Conservation (phyloP, 495 filamentous ascomycete genomes). For the Echria macrotheca region DNA sequence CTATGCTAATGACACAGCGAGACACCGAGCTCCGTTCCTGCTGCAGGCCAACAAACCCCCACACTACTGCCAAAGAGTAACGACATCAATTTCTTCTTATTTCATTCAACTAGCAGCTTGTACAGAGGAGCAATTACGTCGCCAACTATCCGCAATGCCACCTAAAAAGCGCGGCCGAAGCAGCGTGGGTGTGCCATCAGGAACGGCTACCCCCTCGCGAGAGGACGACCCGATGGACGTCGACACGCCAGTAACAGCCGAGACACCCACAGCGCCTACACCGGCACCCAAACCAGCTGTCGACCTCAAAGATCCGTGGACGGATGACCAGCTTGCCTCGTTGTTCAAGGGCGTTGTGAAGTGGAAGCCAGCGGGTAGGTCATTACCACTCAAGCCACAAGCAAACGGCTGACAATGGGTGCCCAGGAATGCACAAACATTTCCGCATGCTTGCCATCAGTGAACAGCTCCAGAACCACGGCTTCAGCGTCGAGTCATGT, state of each 20-base stretch:
- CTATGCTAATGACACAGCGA: too few species aligned
- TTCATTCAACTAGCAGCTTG: too few species aligned
- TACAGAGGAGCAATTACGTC: too few species aligned
- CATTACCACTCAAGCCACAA: not conserved
- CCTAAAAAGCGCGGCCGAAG: constrained; percentile 60
- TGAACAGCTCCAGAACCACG: constrained; percentile 79
- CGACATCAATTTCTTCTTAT: too few species aligned
- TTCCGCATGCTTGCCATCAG: constrained; percentile 91
- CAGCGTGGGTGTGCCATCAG: constrained; percentile 28
- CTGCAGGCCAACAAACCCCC: too few species aligned
- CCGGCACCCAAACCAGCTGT: constrained; percentile 19
- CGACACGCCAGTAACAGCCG: constrained; percentile 40
- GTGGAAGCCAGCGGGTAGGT: constrained; percentile 89
- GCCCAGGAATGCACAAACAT: constrained; percentile 88
- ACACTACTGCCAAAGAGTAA: too few species aligned
- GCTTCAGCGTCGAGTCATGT: constrained; percentile 61
- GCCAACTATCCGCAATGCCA: constrained; percentile 66
- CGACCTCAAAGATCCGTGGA: constrained; percentile 71
- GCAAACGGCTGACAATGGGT: constrained; percentile 7
- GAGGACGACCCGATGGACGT: constrained; percentile 51
- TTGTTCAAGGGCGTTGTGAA: constrained; percentile 83
- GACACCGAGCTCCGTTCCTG: too few species aligned
- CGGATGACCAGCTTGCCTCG: constrained; percentile 87
- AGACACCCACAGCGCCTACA: constrained; percentile 34
- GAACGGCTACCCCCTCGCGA: constrained; percentile 34